A percentile compares a stretch with the other conserved stretches of the same genome.
Conservation (phyloP, 306 rosid species). For the Abrus pulchellus region DNA sequence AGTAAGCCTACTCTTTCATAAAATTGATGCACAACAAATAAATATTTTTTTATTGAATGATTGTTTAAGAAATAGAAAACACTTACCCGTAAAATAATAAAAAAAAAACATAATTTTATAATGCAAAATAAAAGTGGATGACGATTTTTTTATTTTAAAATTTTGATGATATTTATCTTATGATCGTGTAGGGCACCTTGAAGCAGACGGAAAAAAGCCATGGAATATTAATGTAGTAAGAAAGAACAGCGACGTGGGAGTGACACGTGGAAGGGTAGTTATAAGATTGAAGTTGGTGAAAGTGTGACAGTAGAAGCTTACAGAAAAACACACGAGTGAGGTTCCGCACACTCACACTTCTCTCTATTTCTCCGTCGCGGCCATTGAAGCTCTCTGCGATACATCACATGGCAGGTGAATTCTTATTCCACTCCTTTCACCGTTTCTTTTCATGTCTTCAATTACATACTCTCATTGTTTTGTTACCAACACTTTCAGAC, state of each 20-base stretch:
- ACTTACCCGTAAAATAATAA: too few relatives aligned
- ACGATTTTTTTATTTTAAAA: not conserved
- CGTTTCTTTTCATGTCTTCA: not conserved
- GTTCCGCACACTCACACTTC: not conserved
- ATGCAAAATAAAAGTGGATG: not conserved
- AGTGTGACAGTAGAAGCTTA: not conserved
- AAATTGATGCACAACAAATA: too few relatives aligned
- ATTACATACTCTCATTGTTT: not conserved
- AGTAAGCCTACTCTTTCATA: too few relatives aligned
- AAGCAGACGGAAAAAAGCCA: too few relatives aligned
- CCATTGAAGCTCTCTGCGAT: slow-evolving; percentile 38
- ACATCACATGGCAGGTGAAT: slow-evolving; percentile 46
- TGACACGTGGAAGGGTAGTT: not conserved
- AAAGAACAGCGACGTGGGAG: not conserved
- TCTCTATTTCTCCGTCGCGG: slow-evolving; percentile 43
- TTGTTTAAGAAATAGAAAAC: too few relatives aligned
- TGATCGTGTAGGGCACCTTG: not conserved
- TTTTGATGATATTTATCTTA: not conserved
- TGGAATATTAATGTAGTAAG: too few relatives aligned
- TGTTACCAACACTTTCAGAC: not conserved
- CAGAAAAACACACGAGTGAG: not conserved
- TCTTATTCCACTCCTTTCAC: not conserved
- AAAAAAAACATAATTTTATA: too few relatives aligned
- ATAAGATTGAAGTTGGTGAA: not conserved
- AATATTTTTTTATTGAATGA: too few relatives aligned